These are phyloP conservation scores for Polymyxa betae DNA, from an alignment of 208 protist genomes.

Conservation along the genomic window DNA sequence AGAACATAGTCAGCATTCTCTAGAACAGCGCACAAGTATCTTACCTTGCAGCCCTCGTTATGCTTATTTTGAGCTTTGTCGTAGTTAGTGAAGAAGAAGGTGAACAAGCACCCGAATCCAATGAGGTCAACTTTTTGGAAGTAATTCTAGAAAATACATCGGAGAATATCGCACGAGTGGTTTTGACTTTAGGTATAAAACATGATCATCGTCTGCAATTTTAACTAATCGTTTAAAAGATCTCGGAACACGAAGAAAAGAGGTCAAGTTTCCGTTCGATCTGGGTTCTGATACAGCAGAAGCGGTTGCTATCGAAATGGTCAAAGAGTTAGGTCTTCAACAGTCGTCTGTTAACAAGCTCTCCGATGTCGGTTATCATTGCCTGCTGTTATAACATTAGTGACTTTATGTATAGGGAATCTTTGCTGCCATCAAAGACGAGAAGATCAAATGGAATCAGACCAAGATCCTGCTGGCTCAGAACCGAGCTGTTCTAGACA, in stretches of 20 bases:
- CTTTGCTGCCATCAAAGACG: neutral
- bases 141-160: slow-evolving; percentile 5
- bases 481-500: too few relatives aligned
- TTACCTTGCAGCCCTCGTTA: too few relatives aligned
- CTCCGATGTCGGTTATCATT: slow-evolving; percentile 8
- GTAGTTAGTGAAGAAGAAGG: neutral
- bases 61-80: neutral
- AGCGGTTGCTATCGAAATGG: slow-evolving; percentile 51
- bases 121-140: neutral
- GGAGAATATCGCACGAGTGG: slow-evolving; percentile 23
- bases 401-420: neutral
- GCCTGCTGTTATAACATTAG: neutral
- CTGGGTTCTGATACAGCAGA: slow-evolving; percentile 57
- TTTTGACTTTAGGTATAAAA: neutral
- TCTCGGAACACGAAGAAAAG: slow-evolving; percentile 13
- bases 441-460: slow-evolving; percentile 4
- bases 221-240: neutral
- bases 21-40: neutral
- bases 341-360: slow-evolving; percentile 2
- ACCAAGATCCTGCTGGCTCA: neutral
- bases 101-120: neutral
- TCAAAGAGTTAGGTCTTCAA: slow-evolving; percentile 55
- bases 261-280: slow-evolving; percentile 57
- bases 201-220: neutral
- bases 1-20: neutral